phyloP scores from a whole-genome alignment of 192 early-diverging fungal genomes.

The Entophlyctis luteolus region DNA sequence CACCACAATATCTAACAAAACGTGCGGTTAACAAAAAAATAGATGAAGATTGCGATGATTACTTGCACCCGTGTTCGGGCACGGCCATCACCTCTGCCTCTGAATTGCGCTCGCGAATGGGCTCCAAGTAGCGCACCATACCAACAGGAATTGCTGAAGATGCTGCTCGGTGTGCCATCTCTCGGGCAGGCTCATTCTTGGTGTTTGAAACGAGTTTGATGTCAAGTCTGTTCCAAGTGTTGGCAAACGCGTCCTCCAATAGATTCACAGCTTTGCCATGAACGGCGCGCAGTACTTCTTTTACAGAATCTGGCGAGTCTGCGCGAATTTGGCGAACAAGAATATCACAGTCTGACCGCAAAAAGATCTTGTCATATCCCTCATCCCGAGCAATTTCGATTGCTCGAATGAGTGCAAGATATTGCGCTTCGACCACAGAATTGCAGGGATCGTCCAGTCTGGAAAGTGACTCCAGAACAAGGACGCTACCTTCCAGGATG shows the following conservation, averaged over 20 bases:
- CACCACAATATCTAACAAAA: conserved; percentile 89
- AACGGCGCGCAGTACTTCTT: not conserved
- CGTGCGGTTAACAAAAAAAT: not conserved
- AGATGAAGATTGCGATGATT: not conserved
- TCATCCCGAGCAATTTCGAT: not conserved
- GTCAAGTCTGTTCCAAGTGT: not conserved
- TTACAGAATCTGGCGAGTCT: not conserved
- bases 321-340: not conserved
- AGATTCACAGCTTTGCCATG: not conserved
- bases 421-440: not conserved
- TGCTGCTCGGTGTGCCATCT: not conserved
- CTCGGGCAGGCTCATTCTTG: not conserved
- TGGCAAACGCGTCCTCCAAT: conserved; percentile 3
- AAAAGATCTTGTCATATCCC: conserved; percentile 1
- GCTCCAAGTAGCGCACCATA: not conserved
- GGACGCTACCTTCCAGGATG: not conserved
- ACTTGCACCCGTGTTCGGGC: conserved; percentile 79
- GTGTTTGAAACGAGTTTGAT: not conserved
- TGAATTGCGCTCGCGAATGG: conserved; percentile 7
- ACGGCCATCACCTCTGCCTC: conserved; percentile 43
- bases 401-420: not conserved
- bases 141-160: not conserved
- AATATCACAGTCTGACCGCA: conserved; percentile 1
- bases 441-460: not conserved
- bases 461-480: not conserved